These are phyloP conservation scores for Tetrapisispora nanseiensis DNA, from an alignment of 805 yeast genomes.

Conservation along the genomic window DNA sequence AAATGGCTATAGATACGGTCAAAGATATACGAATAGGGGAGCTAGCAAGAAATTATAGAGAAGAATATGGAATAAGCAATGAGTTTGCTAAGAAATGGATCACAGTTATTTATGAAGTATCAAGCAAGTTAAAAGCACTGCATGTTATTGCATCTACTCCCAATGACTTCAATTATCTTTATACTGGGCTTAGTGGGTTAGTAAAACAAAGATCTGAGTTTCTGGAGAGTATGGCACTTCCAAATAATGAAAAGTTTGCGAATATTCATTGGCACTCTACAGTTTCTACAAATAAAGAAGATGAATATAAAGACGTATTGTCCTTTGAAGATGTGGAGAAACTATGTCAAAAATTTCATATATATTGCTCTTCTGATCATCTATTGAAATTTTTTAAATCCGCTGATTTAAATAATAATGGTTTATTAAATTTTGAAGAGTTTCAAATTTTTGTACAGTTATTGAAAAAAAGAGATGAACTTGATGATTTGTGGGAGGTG, in stretches of 20 bases:
- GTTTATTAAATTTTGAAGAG: slow-evolving; percentile 55
- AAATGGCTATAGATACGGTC: slow-evolving; percentile 24
- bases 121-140: slow-evolving; percentile 61
- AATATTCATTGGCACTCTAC: slow-evolving; percentile 53
- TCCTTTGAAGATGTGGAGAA: slow-evolving; percentile 59
- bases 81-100: slow-evolving; percentile 67
- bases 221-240: slow-evolving; percentile 51
- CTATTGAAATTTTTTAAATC: slow-evolving; percentile 37
- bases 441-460: slow-evolving; percentile 66
- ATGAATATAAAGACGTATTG: slow-evolving; percentile 31
- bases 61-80: slow-evolving; percentile 65
- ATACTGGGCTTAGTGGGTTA: slow-evolving; percentile 45
- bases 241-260: slow-evolving; percentile 50
- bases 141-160: slow-evolving; percentile 60
- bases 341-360: slow-evolving; percentile 58
- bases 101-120: slow-evolving; percentile 60
- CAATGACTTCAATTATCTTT: slow-evolving; percentile 44
- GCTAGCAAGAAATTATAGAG: slow-evolving; percentile 77
- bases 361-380: slow-evolving; percentile 51
- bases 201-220: slow-evolving; percentile 49
- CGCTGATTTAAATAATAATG: slow-evolving; percentile 42
- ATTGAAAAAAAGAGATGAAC: slow-evolving; percentile 57
- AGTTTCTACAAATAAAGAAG: slow-evolving; percentile 30
- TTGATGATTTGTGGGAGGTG: slow-evolving; percentile 39
- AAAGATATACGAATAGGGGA: slow-evolving; percentile 38